These are phyloP conservation scores for Terana coerulea DNA, from an alignment of 768 basidiomycete species.

Conservation along the genomic window DNA sequence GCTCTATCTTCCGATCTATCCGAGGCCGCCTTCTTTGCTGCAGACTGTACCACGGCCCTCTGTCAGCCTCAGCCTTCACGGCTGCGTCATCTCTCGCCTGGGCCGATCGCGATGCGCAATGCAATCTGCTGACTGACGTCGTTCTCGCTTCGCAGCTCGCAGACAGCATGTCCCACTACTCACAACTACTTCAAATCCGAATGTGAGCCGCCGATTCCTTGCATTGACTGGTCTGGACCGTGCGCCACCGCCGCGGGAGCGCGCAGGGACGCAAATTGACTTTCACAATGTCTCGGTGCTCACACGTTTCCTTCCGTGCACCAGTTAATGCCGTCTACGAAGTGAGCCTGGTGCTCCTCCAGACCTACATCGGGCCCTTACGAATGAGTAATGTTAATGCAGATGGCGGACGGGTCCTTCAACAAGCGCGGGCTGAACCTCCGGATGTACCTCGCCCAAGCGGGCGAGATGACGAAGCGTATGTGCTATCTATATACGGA, in stretches of 20 bases:
- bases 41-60: too few relatives aligned
- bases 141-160: conserved; percentile 3
- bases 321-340: conserved; percentile 31
- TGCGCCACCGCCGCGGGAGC: too few relatives aligned
- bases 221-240: too few relatives aligned
- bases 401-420: conserved; percentile 55
- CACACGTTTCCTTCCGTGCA: background rate
- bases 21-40: too few relatives aligned
- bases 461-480: conserved; percentile 40
- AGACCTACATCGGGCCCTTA: background rate
- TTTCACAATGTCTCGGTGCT: too few relatives aligned
- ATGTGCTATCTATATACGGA: too few relatives aligned
- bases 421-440: conserved; percentile 40
- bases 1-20: too few relatives aligned
- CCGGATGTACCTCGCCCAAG: conserved; percentile 36
- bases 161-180: conserved; percentile 19
- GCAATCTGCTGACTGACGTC: background rate
- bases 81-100: too few relatives aligned
- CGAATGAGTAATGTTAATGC: background rate
- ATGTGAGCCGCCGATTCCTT: conserved; percentile 32
- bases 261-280: too few relatives aligned
- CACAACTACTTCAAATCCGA: conserved; percentile 42
- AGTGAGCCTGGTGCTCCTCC: conserved; percentile 22
- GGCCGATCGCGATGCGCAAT: background rate
- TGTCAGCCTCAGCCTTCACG: too few relatives aligned